phyloP scores from a whole-genome alignment of 208 protist species.

The Wallacemonas rigidus region DNA sequence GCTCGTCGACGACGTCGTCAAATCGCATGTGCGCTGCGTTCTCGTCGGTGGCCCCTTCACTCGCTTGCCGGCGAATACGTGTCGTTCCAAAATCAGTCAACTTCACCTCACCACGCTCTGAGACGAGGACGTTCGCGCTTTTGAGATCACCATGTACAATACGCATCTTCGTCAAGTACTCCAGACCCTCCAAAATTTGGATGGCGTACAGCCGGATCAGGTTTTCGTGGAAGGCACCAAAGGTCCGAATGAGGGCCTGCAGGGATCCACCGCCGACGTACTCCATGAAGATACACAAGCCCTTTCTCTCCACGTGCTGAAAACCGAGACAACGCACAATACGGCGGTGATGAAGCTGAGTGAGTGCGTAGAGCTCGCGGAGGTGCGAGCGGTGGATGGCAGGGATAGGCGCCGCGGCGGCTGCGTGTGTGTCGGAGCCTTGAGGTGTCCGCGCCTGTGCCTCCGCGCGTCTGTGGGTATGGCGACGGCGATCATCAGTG shows the following conservation, averaged over 20 bases:
- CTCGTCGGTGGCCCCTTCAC: not conserved
- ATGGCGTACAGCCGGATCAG: constrained; percentile 82
- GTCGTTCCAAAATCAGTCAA: constrained; percentile 93
- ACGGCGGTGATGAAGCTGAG: constrained; percentile 65
- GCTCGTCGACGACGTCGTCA: constrained; percentile 1
- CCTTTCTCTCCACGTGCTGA: constrained; percentile 39
- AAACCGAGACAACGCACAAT: constrained; percentile 88
- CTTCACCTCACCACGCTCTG: constrained; percentile 80
- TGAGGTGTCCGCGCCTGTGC: not conserved
- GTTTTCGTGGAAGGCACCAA: constrained; percentile 85
- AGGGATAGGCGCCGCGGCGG: not conserved
- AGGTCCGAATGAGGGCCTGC: constrained; percentile 79
- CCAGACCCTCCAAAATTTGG: constrained; percentile 85
- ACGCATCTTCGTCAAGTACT: constrained; percentile 67
- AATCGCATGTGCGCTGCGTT: not conserved
- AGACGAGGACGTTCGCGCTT: constrained; percentile 86
- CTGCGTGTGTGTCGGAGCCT: not conserved
- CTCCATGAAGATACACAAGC: constrained; percentile 88
- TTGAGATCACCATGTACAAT: constrained; percentile 90
- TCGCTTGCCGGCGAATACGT: constrained; percentile 30
- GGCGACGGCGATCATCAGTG: not conserved
- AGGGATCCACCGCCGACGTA: constrained; percentile 89
- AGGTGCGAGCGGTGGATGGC: constrained; percentile 30
- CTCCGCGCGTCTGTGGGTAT: not conserved
- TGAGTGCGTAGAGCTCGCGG: constrained; percentile 80